A percentile compares a stretch with the other conserved stretches of the same genome.
Evolutionary conservation across 2,329 filamentous ascomycete genomes (phyloP).

Genomic region (Davidsoniella neocaledoniae): DNA sequence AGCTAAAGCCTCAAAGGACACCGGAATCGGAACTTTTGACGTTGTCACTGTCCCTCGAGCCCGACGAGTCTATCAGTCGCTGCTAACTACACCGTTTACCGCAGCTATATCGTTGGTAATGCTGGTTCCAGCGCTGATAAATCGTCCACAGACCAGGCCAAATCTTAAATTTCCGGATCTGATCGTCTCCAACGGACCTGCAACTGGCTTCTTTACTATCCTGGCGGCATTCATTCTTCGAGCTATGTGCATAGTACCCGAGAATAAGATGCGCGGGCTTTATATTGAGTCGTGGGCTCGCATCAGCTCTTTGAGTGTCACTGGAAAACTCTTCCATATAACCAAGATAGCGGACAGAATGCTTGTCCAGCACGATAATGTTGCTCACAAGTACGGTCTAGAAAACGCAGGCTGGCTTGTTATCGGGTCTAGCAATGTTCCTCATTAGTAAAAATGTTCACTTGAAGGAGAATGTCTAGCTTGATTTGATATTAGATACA

Average conservation of each 20-base stretch:
- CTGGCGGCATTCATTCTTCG: conserved; percentile 32
- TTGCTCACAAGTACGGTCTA: conserved; percentile 32
- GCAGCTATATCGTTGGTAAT: conserved; percentile 47
- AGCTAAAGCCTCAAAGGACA: background rate
- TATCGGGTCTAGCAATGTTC: background rate
- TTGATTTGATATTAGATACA: no score
- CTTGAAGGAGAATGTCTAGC: no score
- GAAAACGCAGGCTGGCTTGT: conserved; percentile 11
- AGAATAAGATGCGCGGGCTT: conserved; percentile 50
- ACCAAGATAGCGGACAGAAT: conserved; percentile 55
- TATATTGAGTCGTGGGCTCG: conserved; percentile 92
- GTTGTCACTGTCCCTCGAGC: conserved; percentile 59
- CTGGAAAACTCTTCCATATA: conserved; percentile 56
- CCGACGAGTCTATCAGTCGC: conserved; percentile 64
- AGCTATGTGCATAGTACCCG: conserved; percentile 26
- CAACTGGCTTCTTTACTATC: conserved; percentile 64
- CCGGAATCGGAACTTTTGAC: conserved; percentile 35
- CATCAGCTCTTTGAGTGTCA: conserved; percentile 66
- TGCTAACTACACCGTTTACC: conserved; percentile 55
- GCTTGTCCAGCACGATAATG: conserved; percentile 61
- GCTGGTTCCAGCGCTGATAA: conserved; percentile 39
- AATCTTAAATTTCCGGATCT: conserved; percentile 43
- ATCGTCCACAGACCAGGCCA: conserved; percentile 16
- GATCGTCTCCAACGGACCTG: conserved; percentile 77
- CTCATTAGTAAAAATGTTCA: no score